Conservation (phyloP, 2,329 filamentous ascomycete genomes). For the Fusarium oligoseptatum region DNA sequence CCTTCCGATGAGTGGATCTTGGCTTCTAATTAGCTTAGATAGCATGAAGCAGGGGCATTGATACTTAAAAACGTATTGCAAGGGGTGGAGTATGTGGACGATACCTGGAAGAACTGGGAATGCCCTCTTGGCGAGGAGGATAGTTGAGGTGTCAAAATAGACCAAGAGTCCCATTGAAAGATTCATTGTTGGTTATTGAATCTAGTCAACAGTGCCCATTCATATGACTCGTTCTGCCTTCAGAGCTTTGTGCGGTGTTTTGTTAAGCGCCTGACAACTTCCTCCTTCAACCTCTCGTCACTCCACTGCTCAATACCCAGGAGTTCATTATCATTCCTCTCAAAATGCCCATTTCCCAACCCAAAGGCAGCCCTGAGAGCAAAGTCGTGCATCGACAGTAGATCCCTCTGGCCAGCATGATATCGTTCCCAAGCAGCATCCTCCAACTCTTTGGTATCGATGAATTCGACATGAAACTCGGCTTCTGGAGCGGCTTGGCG, state of each 20-base stretch:
- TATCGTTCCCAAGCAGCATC: conserved; percentile 20
- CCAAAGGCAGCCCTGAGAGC: conserved; percentile 4
- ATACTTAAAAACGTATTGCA: too few species aligned
- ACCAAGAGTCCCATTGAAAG: too few species aligned
- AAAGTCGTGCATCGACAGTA: background rate
- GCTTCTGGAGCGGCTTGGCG: background rate
- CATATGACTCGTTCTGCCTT: background rate
- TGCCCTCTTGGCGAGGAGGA: too few species aligned
- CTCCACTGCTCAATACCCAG: background rate
- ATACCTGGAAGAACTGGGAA: too few species aligned
- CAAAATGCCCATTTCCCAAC: background rate
- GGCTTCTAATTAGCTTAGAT: background rate
- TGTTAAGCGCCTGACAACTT: background rate
- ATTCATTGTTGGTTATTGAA: too few species aligned
- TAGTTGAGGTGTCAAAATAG: too few species aligned
- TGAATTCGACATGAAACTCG: background rate
- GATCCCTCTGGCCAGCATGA: background rate
- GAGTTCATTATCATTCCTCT: background rate
- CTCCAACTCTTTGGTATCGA: background rate
- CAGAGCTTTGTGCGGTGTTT: fast-evolving
- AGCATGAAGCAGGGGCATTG: too few species aligned
- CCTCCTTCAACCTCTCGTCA: background rate
- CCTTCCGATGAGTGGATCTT: too few species aligned
- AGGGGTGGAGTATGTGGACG: too few species aligned
- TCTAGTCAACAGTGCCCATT: too few species aligned